phyloP scores from a whole-genome alignment of 2,329 filamentous ascomycete genomes.

The Dendryphion nanum region DNA sequence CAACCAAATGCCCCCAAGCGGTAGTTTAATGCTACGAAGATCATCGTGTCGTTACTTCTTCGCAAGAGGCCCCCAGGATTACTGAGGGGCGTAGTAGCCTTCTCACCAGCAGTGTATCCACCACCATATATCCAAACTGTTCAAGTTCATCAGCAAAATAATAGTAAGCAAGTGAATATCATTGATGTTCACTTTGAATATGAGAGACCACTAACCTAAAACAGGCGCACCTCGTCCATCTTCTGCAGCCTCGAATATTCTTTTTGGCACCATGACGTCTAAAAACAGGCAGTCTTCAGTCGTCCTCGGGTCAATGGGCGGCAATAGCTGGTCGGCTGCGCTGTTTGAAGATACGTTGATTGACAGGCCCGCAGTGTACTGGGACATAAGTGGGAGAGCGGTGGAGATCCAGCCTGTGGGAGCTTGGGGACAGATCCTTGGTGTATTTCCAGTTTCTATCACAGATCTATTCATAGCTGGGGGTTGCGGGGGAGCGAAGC shows the following conservation, averaged over 20 bases:
- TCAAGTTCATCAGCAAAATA: background rate
- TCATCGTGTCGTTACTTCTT: background rate
- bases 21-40: conserved; percentile 52
- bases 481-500: conserved; percentile 45
- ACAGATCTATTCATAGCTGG: conserved; percentile 34
- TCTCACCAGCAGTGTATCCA: background rate
- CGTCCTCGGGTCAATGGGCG: conserved; percentile 3
- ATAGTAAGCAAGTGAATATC: background rate
- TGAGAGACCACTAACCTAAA: background rate
- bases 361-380: background rate
- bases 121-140: background rate
- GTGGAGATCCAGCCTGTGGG: background rate
- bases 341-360: background rate
- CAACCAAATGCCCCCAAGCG: conserved; percentile 50
- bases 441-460: background rate
- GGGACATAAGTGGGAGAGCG: background rate
- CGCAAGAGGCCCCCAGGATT: background rate
- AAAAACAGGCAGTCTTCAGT: conserved; percentile 44
- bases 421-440: background rate
- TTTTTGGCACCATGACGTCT: conserved; percentile 38
- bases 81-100: background rate
- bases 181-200: too few relatives aligned
- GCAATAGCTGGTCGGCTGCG: background rate
- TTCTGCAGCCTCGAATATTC: conserved; percentile 16
- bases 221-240: conserved; percentile 7